Conservation (phyloP, 164 flowering plant genomes). For the Magnolia officinalis region DNA sequence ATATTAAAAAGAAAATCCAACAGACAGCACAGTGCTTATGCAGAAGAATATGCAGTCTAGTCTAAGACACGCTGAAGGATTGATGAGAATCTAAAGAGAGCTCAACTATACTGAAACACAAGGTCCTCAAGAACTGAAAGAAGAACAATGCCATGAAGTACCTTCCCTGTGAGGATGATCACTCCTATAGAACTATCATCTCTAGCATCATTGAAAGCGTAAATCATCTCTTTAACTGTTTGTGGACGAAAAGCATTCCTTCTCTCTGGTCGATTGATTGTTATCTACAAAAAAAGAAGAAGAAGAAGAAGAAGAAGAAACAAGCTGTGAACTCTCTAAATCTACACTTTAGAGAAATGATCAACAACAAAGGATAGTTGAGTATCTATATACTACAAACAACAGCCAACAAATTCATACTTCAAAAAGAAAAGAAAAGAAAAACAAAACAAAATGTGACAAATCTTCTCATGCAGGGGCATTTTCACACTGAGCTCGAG, state of each 20-base stretch:
- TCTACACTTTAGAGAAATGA: neutral
- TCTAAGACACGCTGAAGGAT: neutral
- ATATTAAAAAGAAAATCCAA: no score
- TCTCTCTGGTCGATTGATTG: constrained; percentile 90
- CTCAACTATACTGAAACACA: neutral
- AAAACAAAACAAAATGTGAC: no score
- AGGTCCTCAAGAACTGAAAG: neutral
- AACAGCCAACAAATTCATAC: no score
- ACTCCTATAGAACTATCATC: constrained; percentile 84
- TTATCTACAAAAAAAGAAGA: constrained; percentile 44
- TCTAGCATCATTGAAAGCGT: constrained; percentile 86
- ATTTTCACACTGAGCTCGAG: no score
- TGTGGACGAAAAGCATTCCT: constrained; percentile 88
- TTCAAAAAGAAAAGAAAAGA: no score
- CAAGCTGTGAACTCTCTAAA: neutral
- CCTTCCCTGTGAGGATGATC: constrained; percentile 87
- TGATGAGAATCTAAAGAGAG: neutral
- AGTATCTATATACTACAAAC: no score
- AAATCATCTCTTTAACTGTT: constrained; percentile 77
- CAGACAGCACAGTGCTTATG: neutral
- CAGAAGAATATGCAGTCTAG: neutral
- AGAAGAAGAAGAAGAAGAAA: neutral
- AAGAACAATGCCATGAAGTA: constrained; percentile 14
- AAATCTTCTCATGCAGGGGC: no score
- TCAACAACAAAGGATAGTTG: neutral